Base-by-base conservation (phyloP, 768 basidiomycete species). In the Fibroporia radiculosa region DNA sequence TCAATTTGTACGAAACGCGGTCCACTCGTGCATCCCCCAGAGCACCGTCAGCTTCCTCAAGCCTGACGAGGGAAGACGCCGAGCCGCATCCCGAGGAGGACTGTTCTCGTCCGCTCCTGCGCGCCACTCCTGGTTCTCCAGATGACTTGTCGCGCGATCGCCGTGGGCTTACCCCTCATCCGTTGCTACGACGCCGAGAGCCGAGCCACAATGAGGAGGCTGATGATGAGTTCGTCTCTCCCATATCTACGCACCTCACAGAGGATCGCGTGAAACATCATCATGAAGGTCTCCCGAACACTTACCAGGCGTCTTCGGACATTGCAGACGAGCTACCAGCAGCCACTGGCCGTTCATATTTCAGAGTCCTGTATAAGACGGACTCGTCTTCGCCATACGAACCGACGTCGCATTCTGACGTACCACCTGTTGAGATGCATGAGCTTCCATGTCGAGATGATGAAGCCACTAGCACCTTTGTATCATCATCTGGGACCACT, bases 1-100 rank as follows among this genome's bases (percentile, higher is more conserved):
- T 62, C 27, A 53, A 50, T 8, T 40, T 49, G 11, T 63, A 48
- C 41, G 63, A 65, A 44, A 45, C 54, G 19, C 49, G 50, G 6
- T 29, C 53, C 16, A 12, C 42, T 33, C 32, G 20, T 2, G 35
- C 24, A 19, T 23, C 25, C 22, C 12, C 14, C 18, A 14, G 13
- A 14, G 6, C 37, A 24, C 37, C 20, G 10, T 6, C 18, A 40
- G 10, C 13, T 28, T 25, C 25, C 36, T 38, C 36, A 19, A 5
- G 18, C 6, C n/a, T 22, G 5, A 22, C 7, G n/a, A 18, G 37
- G 33, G 13, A 31, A 10, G 10, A 31, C 11, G 29, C 29, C 29
- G 29, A 31, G 10, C n/a, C n/a, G 20, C 36, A 6, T 38, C n/a
- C 36, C 16, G 5, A 38, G 36, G 20, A 19, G 6, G 12, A 38